Evolutionary conservation across 73 alveolate genomes (phyloP).

Genomic region (Paramecium biaurelia): DNA sequence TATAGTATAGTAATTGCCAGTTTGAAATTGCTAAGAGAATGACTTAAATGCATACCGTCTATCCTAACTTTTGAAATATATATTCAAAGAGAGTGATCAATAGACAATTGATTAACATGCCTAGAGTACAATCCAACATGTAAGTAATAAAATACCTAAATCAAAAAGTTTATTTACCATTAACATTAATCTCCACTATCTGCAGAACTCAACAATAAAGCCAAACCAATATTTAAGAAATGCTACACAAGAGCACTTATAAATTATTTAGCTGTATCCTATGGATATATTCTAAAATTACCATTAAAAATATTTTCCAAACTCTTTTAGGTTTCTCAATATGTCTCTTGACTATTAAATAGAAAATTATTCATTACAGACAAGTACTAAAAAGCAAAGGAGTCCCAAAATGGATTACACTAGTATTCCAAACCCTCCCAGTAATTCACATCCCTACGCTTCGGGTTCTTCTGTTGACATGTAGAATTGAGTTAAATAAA

Average conservation of each 20-base stretch:
- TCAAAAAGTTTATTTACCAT: neutral
- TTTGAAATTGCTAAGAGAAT: conserved; percentile 18
- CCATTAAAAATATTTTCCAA: conserved; percentile 42
- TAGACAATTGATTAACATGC: neutral
- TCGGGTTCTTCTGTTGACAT: conserved; percentile 2
- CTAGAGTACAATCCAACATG: conserved; percentile 38
- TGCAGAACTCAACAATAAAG: neutral
- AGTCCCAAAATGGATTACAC: neutral
- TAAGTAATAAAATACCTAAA: conserved; percentile 30
- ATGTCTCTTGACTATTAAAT: conserved; percentile 16
- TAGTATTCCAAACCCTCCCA: conserved; percentile 32
- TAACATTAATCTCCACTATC: conserved; percentile 48
- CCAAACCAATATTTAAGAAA: conserved; percentile 42
- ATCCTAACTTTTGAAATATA: neutral
- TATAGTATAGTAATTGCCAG: conserved; percentile 26
- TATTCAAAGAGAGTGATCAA: conserved; percentile 16
- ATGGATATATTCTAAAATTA: neutral
- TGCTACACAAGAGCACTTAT: conserved; percentile 26
- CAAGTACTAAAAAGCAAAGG: conserved; percentile 30
- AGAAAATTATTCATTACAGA: neutral
- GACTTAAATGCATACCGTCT: neutral
- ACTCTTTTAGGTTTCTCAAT: conserved; percentile 27
- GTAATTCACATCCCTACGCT: neutral
- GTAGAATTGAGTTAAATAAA: neutral
- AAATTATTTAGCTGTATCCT: conserved; percentile 35